phyloP scores from a whole-genome alignment of 1,284 basidiomycete species.

The Malassezia slooffiae region DNA sequence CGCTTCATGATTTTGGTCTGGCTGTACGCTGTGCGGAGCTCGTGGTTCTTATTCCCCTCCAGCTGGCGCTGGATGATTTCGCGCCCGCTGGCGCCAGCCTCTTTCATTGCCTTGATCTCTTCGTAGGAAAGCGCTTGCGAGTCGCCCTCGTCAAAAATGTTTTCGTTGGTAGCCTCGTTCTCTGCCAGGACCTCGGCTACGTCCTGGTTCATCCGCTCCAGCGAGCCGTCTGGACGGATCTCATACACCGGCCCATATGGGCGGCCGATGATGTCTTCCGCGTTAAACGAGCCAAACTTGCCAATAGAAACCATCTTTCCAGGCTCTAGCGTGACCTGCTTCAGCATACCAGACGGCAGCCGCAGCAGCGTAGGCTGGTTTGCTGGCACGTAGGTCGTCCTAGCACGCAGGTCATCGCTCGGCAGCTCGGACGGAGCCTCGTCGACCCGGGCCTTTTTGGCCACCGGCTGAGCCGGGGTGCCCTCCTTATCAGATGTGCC shows the following conservation, averaged over 20 bases:
- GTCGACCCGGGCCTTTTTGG: not conserved
- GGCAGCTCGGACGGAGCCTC: not conserved
- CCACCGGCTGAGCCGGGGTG: no score
- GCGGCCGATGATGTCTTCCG: slow-evolving; percentile 40
- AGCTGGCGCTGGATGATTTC: slow-evolving; percentile 39
- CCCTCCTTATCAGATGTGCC: no score
- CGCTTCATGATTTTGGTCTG: slow-evolving; percentile 40
- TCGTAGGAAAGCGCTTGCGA: slow-evolving; percentile 41
- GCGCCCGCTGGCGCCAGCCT: slow-evolving; percentile 35
- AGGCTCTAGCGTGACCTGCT: slow-evolving; percentile 28
- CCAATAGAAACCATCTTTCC: slow-evolving; percentile 38
- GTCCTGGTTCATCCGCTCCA: slow-evolving; percentile 24
- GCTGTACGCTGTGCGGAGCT: slow-evolving; percentile 36
- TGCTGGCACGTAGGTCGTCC: slow-evolving; percentile 24
- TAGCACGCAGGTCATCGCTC: slow-evolving; percentile 19
- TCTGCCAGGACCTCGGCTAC: slow-evolving; percentile 28
- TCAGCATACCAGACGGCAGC: slow-evolving; percentile 34
- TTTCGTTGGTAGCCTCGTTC: slow-evolving; percentile 45
- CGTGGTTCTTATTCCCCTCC: slow-evolving; percentile 27
- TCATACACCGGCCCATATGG: slow-evolving; percentile 45
- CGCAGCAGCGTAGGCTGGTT: slow-evolving; percentile 27
- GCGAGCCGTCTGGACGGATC: slow-evolving; percentile 19
- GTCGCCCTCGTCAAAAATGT: slow-evolving; percentile 42
- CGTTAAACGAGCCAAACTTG: slow-evolving; percentile 43
- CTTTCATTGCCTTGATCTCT: slow-evolving; percentile 44